These are phyloP conservation scores for Coemansia sp. DNA, from an alignment of 192 early-diverging fungal genomes.

Conservation along the genomic window DNA sequence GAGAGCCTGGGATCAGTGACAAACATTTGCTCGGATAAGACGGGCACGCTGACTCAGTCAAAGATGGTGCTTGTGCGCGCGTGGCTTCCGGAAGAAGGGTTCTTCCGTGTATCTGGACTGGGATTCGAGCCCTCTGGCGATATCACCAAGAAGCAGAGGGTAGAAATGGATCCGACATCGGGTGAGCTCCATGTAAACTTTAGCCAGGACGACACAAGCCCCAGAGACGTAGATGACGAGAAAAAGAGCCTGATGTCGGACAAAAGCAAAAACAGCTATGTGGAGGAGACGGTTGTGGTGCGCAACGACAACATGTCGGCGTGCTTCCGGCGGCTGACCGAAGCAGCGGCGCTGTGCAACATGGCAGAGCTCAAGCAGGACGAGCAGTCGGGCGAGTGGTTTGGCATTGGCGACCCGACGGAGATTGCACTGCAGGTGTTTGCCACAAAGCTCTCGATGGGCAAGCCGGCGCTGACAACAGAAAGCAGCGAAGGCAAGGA, in stretches of 20 bases:
- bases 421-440: conserved; percentile 91
- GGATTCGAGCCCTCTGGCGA: conserved; percentile 65
- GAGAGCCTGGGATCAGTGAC: conserved; percentile 92
- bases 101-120: conserved; percentile 68
- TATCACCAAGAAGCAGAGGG: conserved; percentile 32
- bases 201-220: neutral
- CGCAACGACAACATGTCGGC: conserved; percentile 42
- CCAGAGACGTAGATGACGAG: neutral
- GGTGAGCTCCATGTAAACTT: conserved; percentile 30
- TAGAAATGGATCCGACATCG: conserved; percentile 14
- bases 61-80: conserved; percentile 89
- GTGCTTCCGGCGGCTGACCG: conserved; percentile 54
- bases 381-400: conserved; percentile 66
- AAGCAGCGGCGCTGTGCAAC: conserved; percentile 80
- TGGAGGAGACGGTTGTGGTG: conserved; percentile 31
- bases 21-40: conserved; percentile 96
- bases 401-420: conserved; percentile 84
- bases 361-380: conserved; percentile 72
- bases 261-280: conserved; percentile 5
- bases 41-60: conserved; percentile 90
- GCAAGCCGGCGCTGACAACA: conserved; percentile 64
- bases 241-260: conserved; percentile 9
- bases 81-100: conserved; percentile 75
- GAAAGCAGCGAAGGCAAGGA: conserved; percentile 7
- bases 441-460: conserved; percentile 75